Percentiles rank a stretch among this genome's conserved stretches.
Evolutionary conservation across 352 stramenopile species (phyloP).

Genomic region (Phytopythium cucurbitacearum): DNA sequence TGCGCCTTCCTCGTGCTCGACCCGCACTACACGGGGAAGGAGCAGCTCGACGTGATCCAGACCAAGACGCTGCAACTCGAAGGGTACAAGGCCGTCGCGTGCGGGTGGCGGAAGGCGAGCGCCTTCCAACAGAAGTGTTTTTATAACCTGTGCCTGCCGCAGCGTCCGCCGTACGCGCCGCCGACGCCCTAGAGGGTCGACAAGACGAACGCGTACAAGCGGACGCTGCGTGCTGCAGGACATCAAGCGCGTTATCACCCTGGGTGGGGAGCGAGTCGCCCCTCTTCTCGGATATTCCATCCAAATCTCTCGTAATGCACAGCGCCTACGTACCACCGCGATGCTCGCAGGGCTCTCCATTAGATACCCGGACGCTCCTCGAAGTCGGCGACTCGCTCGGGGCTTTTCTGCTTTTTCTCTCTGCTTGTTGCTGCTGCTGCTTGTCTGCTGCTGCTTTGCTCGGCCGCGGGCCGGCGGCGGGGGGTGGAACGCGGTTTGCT

Average conservation of each 20-base stretch:
- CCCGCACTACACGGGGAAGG: constrained; percentile 69
- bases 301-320: too few species aligned
- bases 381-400: background rate
- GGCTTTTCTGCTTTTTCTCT: constrained; percentile 2
- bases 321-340: too few species aligned
- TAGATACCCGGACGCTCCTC: too few species aligned
- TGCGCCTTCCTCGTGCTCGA: constrained; percentile 80
- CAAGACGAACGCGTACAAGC: background rate
- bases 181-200: too few species aligned
- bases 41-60: constrained; percentile 70
- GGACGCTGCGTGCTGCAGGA: background rate
- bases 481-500: too few species aligned
- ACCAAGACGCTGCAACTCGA: constrained; percentile 50
- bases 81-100: constrained; percentile 72
- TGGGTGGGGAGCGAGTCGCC: too few species aligned
- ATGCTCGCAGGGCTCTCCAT: too few species aligned
- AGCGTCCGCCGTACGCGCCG: constrained; percentile 25
- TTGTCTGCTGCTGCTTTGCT: background rate
- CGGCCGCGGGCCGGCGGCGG: background rate
- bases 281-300: too few species aligned
- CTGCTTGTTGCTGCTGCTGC: background rate
- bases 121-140: constrained; percentile 61
- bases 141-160: constrained; percentile 77
- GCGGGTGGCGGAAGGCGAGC: constrained; percentile 57
- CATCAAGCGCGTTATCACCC: too few species aligned